phyloP scores from a whole-genome alignment of 1,139 yeast genomes.

The Zygosaccharomyces sapae region DNA sequence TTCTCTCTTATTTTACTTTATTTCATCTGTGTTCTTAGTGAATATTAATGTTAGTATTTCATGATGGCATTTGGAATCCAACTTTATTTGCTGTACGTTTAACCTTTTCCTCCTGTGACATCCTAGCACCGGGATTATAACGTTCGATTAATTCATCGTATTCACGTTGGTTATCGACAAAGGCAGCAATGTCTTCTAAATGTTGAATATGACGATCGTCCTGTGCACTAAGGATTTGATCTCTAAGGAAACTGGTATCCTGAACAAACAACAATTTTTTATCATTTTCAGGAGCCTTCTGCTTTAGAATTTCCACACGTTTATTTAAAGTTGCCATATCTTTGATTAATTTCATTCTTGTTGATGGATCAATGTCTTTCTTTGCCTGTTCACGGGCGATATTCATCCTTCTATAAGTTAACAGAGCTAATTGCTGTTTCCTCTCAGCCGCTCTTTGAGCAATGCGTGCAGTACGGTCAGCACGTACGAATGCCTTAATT shows the following conservation, averaged over 20 bases:
- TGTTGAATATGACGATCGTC: slow-evolving; percentile 25
- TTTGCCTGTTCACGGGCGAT: slow-evolving; percentile 39
- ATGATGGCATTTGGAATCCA: slow-evolving; percentile 62
- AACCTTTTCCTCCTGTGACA: slow-evolving; percentile 75
- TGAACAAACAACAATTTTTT: slow-evolving; percentile 19
- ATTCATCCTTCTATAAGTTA: slow-evolving; percentile 54
- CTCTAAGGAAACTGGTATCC: slow-evolving; percentile 16
- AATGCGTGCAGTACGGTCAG: slow-evolving; percentile 43
- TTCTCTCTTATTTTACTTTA: slow-evolving; percentile 5
- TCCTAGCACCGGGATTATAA: slow-evolving; percentile 78
- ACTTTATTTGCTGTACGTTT: slow-evolving; percentile 78
- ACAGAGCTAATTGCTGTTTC: slow-evolving; percentile 49
- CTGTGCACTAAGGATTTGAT: slow-evolving; percentile 10
- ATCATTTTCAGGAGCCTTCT: slow-evolving; percentile 16
- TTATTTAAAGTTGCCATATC: slow-evolving; percentile 36
- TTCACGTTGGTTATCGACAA: slow-evolving; percentile 65
- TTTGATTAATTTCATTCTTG: slow-evolving; percentile 35
- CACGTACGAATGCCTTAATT: slow-evolving; percentile 44
- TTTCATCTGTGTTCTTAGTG: background rate
- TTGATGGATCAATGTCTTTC: slow-evolving; percentile 20
- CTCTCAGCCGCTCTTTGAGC: slow-evolving; percentile 45
- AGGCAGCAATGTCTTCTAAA: slow-evolving; percentile 42
- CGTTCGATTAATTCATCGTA: slow-evolving; percentile 77
- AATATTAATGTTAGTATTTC: background rate
- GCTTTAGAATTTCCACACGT: slow-evolving; percentile 26